Base-by-base conservation (phyloP, 148 eudicot species). In the Fagopyrum esculentum region DNA sequence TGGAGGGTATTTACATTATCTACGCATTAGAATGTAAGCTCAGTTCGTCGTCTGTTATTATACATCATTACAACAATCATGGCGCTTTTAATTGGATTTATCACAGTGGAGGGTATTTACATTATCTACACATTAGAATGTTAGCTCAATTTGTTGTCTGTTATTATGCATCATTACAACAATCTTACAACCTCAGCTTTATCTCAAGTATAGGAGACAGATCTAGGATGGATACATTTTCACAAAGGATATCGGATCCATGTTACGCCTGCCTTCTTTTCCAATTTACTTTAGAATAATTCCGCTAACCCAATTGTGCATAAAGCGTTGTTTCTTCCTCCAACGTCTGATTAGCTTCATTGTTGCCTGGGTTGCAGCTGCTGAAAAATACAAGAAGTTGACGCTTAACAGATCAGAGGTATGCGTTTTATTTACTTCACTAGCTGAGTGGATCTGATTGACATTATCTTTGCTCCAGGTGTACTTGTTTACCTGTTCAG, bases 11-110 rank as follows among this genome's bases (percentile, higher is more conserved):
- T 61, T 88, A 86, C 77, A 75, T 85, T 49, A 73, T 76, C 66
- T 75, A 81, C 82, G 77, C 91, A 63, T 81, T 82, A 74, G 75
- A 83, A 73, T 84, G 97, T 91, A 89, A 81, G 90, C 61, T 66
- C 29, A 17, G 54, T 29, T 80, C 9, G n/a, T 16, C 57, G 45
- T 6, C 78, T 16, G 56, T 29, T 55, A 44, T 61, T 45, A 19
- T 35, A 5, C 9, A 49, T 26, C 47, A n/a, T n/a, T n/a, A n/a
- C n/a, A n/a, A n/a, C n/a, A n/a, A n/a, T 92, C 81, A 44, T 89
- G 60, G 60, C 63, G 63, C 91, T 92, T 74, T 81, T 92, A 64
- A 70, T 77, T 74, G 92, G 88, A 29, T 92, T 89, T 80, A 66
- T 88, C 47, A 43, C 81, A 49, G 52, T 80, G 9, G 97, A 89